Base-by-base conservation (phyloP, 2,329 filamentous ascomycete species). In the Blastomyces emzantsi region DNA sequence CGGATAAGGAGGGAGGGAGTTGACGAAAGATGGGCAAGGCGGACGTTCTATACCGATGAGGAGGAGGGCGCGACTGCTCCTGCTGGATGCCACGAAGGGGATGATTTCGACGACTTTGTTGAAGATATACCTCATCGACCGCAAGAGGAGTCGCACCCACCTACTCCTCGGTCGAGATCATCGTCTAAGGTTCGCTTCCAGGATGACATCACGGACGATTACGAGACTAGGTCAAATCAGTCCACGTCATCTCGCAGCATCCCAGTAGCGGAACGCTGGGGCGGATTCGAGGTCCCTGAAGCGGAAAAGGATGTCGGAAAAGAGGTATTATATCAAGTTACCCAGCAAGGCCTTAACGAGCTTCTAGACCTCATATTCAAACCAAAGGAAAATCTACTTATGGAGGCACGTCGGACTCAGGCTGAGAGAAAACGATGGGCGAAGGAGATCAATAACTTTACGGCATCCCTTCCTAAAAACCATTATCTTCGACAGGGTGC, bases 331-430 rank as follows among this genome's bases (percentile, higher is more conserved):
- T 97, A 96, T 71, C 90, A 96, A 73, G 87, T 95, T 41, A 92
- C 90, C 0, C 92, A 97, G 74, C 89, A 96, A 74, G 89, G 91
- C 0, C 90, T 96, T 77, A 97, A 97, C 71, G 92, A 97, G 75
- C 80, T 97, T 1, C 83, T 99, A 0, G 90, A 97, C 71, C 83
- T 87, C 1, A 81, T 99, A 0, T 99, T 99, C 78, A 88, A 88
- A 68, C 81, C 83, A 4, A 88, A 88, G 67, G 93, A 97, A 74
- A 87, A 92, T 66, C 74, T 90, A 22, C 87, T 91, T 1, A 77
- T 94, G 64, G 82, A 85, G 62, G 87, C 87, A 13, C 83, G 84
- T 9, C 80, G 83, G 59, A 90, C 88, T 0, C 84, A 83, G 66
- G 77, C 78, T 11, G 80, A 85, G 63, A 85, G 90, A 49, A 80